Evolutionary conservation across 768 basidiomycete species (phyloP).

Genomic region (Strobilomyces echinocephalus): DNA sequence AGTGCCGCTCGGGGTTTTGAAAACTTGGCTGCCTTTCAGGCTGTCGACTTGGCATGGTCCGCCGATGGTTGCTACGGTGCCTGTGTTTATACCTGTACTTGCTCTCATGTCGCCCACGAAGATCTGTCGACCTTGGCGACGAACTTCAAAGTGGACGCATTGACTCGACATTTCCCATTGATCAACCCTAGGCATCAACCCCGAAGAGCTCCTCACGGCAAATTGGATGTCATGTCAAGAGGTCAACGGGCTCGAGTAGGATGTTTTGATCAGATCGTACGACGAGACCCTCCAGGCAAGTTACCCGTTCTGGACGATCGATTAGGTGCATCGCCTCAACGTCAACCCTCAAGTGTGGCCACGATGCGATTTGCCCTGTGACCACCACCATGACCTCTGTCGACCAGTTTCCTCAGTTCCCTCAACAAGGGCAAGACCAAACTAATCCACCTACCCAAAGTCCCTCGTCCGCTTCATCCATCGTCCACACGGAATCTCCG

Average conservation of each 20-base stretch:
- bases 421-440: neutral
- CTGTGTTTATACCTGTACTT: neutral
- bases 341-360: neutral
- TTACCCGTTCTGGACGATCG: neutral
- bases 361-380: constrained; percentile 1
- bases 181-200: constrained; percentile 84
- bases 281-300: too few species aligned
- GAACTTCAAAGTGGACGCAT: constrained; percentile 47
- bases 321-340: neutral
- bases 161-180: constrained; percentile 79
- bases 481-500: neutral
- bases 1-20: constrained; percentile 62
- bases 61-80: constrained; percentile 13
- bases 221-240: constrained; percentile 62
- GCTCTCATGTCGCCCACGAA: constrained; percentile 30
- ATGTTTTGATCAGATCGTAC: constrained; percentile 23
- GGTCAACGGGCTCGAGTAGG: constrained; percentile 78
- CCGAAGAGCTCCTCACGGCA: constrained; percentile 79
- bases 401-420: neutral
- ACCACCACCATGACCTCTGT: constrained; percentile 16
- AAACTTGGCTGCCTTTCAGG: constrained; percentile 47
- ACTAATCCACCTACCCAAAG: neutral
- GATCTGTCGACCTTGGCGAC: constrained; percentile 54
- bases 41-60: constrained; percentile 33
- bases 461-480: neutral